Percentiles rank a stretch among this genome's conserved stretches.
phyloP scores from a whole-genome alignment of 805 yeast genomes.

The Spathaspora gorwiae region DNA sequence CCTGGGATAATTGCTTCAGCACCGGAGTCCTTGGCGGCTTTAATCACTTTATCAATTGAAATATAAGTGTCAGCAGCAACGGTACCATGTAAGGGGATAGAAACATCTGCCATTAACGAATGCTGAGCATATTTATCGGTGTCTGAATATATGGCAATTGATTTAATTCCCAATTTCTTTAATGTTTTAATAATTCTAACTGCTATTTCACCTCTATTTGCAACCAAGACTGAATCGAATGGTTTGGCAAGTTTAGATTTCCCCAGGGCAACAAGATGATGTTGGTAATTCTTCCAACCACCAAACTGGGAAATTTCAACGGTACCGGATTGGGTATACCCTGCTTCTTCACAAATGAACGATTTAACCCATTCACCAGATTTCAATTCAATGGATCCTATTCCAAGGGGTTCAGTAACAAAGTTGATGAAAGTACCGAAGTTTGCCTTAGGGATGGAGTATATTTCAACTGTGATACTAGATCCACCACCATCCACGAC shows the following conservation, averaged over 20 bases:
- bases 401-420: conserved; percentile 95
- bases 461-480: conserved; percentile 71
- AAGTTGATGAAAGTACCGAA: conserved; percentile 81
- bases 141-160: conserved; percentile 89
- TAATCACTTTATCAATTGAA: conserved; percentile 75
- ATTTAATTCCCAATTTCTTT: conserved; percentile 68
- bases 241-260: conserved; percentile 42
- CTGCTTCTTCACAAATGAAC: conserved; percentile 89
- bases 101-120: conserved; percentile 75
- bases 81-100: conserved; percentile 72
- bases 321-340: conserved; percentile 69
- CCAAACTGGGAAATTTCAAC: conserved; percentile 81
- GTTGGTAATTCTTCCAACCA: conserved; percentile 76
- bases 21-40: conserved; percentile 76
- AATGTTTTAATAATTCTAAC: conserved; percentile 88
- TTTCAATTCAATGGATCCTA: conserved; percentile 83
- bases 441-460: conserved; percentile 69
- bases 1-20: conserved; percentile 98
- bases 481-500: conserved; percentile 48
- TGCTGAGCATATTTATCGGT: conserved; percentile 87
- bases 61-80: conserved; percentile 91
- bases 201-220: conserved; percentile 97
- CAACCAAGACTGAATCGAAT: conserved; percentile 82
- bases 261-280: conserved; percentile 20
- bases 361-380: conserved; percentile 86